Percentiles rank a stretch among this genome's conserved stretches.
These are phyloP conservation scores for Triticum turgidum DNA, from an alignment of 176 grass and related monocot species.

Conservation along the genomic window DNA sequence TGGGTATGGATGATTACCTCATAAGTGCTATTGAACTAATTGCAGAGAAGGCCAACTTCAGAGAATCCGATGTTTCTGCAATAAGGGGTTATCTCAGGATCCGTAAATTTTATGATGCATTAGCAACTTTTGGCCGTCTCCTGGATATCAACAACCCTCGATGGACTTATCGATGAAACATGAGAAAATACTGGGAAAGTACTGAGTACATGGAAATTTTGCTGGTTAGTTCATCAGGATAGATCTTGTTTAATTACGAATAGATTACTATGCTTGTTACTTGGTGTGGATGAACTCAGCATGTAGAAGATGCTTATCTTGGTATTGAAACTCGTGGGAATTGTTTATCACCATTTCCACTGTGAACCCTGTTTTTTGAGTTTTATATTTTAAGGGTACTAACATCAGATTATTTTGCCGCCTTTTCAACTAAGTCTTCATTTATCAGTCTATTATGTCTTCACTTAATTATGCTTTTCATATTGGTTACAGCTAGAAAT, in stretches of 20 bases:
- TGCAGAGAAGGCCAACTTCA: constrained; percentile 58
- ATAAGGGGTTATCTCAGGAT: constrained; percentile 85
- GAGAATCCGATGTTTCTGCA: constrained; percentile 59
- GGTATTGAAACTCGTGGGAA: background rate
- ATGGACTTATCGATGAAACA: constrained; percentile 39
- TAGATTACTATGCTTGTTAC: background rate
- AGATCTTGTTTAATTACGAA: constrained; percentile 1
- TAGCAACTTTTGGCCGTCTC: constrained; percentile 62
- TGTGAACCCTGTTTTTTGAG: constrained; percentile 1
- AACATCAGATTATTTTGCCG: constrained; percentile 5
- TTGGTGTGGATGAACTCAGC: background rate
- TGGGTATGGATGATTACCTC: constrained; percentile 83
- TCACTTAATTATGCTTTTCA: background rate
- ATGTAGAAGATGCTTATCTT: constrained; percentile 18
- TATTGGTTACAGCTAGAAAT: background rate
- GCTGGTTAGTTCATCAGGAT: constrained; percentile 22
- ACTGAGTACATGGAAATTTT: background rate
- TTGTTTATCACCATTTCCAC: constrained; percentile 9
- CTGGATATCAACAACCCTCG: constrained; percentile 45
- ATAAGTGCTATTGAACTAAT: constrained; percentile 55
- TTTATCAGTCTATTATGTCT: constrained; percentile 9
- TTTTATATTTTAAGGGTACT: background rate
- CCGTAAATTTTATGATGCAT: constrained; percentile 73
- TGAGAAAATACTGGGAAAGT: background rate
- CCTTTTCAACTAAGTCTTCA: background rate